Percentiles rank a stretch among this genome's conserved stretches.
These are phyloP conservation scores for Sporothrix pseudoabietina DNA, from an alignment of 2,329 filamentous ascomycete genomes.

Conservation along the genomic window DNA sequence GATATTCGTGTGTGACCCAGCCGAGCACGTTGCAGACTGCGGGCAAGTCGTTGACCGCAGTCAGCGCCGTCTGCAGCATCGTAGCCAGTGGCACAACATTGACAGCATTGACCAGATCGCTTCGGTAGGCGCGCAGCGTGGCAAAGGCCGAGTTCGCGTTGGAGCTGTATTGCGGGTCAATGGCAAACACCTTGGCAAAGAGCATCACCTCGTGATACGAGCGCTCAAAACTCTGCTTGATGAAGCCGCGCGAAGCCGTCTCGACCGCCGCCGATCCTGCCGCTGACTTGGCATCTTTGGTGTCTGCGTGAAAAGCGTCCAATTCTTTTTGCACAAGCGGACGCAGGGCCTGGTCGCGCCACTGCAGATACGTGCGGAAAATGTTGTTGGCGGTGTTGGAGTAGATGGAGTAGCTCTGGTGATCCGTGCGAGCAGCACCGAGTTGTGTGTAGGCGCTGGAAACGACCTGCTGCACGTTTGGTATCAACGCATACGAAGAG, in stretches of 20 bases:
- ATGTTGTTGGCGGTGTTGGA: constrained; percentile 57
- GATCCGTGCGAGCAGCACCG: constrained; percentile 49
- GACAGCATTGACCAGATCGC: constrained; percentile 55
- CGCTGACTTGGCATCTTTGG: constrained; percentile 43
- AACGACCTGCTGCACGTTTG: constrained; percentile 58
- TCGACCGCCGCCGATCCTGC: constrained; percentile 45
- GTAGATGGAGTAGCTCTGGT: constrained; percentile 55
- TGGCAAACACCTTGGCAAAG: constrained; percentile 58
- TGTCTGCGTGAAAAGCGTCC: constrained; percentile 57
- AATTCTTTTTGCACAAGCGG: constrained; percentile 57
- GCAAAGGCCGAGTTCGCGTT: constrained; percentile 55
- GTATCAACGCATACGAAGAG: constrained; percentile 55
- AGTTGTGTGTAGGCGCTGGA: constrained; percentile 55
- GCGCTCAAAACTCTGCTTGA: constrained; percentile 63
- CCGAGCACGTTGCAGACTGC: constrained; percentile 59
- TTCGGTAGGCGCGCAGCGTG: constrained; percentile 53
- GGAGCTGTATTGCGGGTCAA: constrained; percentile 57
- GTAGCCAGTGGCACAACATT: constrained; percentile 57
- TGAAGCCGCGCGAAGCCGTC: constrained; percentile 58
- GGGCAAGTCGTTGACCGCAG: constrained; percentile 51
- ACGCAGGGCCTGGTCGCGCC: constrained; percentile 57
- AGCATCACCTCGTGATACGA: constrained; percentile 58
- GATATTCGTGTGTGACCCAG: constrained; percentile 61
- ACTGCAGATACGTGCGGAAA: constrained; percentile 56
- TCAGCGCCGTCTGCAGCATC: constrained; percentile 53